These are phyloP conservation scores for Acacia acuminata DNA, from an alignment of 306 rosid species.

Conservation along the genomic window DNA sequence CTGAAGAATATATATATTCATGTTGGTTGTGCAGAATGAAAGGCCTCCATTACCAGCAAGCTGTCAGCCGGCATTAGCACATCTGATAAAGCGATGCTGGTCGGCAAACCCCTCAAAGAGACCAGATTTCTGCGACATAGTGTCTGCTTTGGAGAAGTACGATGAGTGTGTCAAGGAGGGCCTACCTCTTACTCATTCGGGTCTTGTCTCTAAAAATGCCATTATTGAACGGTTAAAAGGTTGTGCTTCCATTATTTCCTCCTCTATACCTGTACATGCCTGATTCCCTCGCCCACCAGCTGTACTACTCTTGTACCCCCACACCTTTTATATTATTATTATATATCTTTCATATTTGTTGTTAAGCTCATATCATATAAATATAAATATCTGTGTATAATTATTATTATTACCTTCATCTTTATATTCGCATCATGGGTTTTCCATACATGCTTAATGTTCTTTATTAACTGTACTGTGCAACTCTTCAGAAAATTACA, in stretches of 20 bases:
- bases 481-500: conserved; percentile 3
- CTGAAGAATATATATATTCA: not conserved
- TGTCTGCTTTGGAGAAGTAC: conserved; percentile 77
- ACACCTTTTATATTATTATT: not conserved
- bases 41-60: conserved; percentile 96
- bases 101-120: conserved; percentile 88
- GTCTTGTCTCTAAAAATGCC: conserved; percentile 67
- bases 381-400: not conserved
- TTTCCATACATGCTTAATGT: not conserved
- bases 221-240: conserved; percentile 78
- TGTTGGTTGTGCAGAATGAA: conserved; percentile 67
- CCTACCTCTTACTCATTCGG: conserved; percentile 79
- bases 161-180: conserved; percentile 96
- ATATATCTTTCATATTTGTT: conserved; percentile 7
- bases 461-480: conserved; percentile 9
- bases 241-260: conserved; percentile 30
- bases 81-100: conserved; percentile 95
- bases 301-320: not conserved
- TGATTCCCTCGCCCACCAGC: conserved; percentile 9
- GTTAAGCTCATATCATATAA: not conserved
- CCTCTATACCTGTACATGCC: conserved; percentile 23
- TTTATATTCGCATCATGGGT: conserved; percentile 2
- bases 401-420: not conserved
- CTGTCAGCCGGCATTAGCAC: conserved; percentile 90
- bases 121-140: conserved; percentile 92